phyloP scores from a whole-genome alignment of 1,284 basidiomycete genomes.

The Leccinum pallidistipes region DNA sequence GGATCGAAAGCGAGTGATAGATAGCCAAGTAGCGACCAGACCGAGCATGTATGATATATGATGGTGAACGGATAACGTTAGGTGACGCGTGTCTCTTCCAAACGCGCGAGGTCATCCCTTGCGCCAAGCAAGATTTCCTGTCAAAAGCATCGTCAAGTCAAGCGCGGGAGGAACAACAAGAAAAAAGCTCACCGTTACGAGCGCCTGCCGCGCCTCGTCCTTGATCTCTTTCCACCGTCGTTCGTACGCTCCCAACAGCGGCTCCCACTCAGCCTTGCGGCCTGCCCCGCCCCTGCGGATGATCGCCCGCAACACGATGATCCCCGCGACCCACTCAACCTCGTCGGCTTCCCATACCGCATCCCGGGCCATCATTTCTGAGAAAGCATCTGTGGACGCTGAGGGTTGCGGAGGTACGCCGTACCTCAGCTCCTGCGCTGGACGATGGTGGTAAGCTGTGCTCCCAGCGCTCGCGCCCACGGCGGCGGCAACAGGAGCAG shows the following conservation, averaged over 20 bases:
- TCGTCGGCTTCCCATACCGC: conserved; percentile 61
- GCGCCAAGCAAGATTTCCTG: conserved; percentile 48
- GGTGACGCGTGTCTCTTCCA: conserved; percentile 36
- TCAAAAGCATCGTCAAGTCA: conserved; percentile 3
- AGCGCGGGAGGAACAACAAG: neutral
- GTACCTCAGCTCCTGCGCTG: conserved; percentile 20
- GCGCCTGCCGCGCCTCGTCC: conserved; percentile 56
- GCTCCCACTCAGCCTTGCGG: conserved; percentile 50
- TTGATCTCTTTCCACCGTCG: conserved; percentile 63
- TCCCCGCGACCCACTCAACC: conserved; percentile 63
- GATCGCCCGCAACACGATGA: conserved; percentile 52
- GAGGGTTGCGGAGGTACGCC: conserved; percentile 1
- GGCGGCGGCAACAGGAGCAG: neutral
- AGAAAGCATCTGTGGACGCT: conserved; percentile 36
- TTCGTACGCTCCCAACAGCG: conserved; percentile 52
- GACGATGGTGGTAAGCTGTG: conserved; percentile 17
- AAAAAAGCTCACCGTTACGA: conserved; percentile 47
- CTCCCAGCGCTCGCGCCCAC: neutral
- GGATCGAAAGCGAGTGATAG: neutral
- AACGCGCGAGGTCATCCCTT: conserved; percentile 44
- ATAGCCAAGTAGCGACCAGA: no score
- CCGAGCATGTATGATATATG: neutral
- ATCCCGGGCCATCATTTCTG: conserved; percentile 55
- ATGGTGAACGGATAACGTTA: conserved; percentile 1
- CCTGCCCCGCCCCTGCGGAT: conserved; percentile 47